Evolutionary conservation across 2,329 filamentous ascomycete species (phyloP), one percentile per base, ranked within the genome.

Genomic region (Cladosporium sphaerospermum): DNA sequence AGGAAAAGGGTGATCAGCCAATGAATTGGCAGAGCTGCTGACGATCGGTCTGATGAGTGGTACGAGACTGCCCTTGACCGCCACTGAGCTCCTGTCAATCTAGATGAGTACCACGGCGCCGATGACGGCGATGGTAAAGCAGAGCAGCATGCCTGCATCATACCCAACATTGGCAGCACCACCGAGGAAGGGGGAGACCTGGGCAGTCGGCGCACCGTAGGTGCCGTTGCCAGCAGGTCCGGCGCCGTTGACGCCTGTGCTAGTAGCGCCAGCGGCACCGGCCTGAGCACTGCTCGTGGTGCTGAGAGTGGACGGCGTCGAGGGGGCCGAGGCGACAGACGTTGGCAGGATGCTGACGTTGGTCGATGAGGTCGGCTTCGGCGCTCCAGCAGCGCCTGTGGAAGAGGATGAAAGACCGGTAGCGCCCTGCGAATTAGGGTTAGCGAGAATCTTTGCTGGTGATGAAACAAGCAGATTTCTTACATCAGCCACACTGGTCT

Each of bases 31-130:
- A 42, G 31, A 14, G 45, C 37, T 47, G 36, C 31, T 13, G 36
- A 13, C 28, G 43, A 45, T 28, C 23, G 23, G 23, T 28, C 23
- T 28, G 23, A 28, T 28, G 23, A 28, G 23, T 28, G 23, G 23
- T 28, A 7, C 23, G 7, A 28, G 23, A 28, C 23, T 7, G 23
- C 23, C 7, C 23, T 28, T 28, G 23, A 28, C 23, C 23, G 23
- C 23, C 23, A 7, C 23, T 28, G 23, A 28, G 23, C 48, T 37
- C 13, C 7, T 9, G 1, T 16, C 14, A 32, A 23, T 52, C 39
- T 57, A 61, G 54, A 59, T 48, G 42, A 61, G 47, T 39, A 59
- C 19, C 31, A 59, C 53, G 28, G 56, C 56, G 31, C 52, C 51
- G 50, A 57, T 36, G 16, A 61, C n/a, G 40, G 54, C 57, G 39